Evolutionary conservation across 176 grass and related monocot species (phyloP).

Genomic region (Otatea glauca): DNA sequence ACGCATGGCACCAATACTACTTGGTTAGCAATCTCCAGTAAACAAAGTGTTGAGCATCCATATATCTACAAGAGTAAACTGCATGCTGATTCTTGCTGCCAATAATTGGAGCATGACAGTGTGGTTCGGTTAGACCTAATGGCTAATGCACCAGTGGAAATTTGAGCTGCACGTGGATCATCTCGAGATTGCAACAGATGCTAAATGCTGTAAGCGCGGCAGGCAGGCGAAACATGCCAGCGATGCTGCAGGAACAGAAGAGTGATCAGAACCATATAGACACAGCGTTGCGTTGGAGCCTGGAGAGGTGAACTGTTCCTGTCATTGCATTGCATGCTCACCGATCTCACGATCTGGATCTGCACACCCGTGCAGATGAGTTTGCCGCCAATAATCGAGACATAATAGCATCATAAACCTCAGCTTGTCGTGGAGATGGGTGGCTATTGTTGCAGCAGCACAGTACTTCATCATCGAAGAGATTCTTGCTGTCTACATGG

Average conservation of each 20-base stretch:
- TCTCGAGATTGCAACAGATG: conserved; percentile 26
- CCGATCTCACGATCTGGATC: not conserved
- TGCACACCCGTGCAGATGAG: conserved; percentile 18
- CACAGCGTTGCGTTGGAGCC: not conserved
- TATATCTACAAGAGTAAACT: not conserved
- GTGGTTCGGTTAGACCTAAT: not conserved
- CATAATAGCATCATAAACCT: conserved; percentile 23
- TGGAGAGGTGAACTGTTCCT: conserved; percentile 6
- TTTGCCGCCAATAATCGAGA: not conserved
- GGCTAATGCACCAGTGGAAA: not conserved
- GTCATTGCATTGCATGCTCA: not conserved
- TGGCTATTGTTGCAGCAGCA: conserved; percentile 32
- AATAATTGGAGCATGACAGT: conserved; percentile 16
- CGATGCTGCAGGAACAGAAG: not conserved
- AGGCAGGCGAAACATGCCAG: conserved; percentile 28
- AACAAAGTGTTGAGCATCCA: not conserved
- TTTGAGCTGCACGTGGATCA: conserved; percentile 8
- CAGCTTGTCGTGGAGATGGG: not conserved
- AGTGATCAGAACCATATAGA: not conserved
- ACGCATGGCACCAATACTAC: not conserved
- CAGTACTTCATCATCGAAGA: not conserved
- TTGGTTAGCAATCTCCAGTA: not conserved
- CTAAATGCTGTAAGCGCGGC: not conserved
- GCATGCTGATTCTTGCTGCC: conserved; percentile 34
- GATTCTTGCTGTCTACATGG: conserved; percentile 28